Conservation (phyloP, 352 stramenopile genomes). For the Phytophthora megakarya region DNA sequence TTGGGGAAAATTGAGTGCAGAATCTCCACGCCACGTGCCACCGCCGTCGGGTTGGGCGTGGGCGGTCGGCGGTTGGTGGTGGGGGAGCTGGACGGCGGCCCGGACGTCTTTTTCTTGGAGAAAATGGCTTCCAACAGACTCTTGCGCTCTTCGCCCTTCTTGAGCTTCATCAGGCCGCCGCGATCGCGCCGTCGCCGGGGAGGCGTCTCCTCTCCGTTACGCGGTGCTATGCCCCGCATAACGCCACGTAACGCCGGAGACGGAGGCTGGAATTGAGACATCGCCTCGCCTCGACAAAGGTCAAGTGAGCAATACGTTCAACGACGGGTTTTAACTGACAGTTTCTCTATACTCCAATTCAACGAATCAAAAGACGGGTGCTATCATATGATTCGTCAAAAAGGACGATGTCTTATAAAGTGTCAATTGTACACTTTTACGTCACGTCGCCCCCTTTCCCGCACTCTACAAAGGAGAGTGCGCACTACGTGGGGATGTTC, state of each 20-base stretch:
- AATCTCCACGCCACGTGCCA: conserved; percentile 70
- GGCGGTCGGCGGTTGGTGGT: conserved; percentile 7
- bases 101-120: conserved; percentile 52
- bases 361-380: background rate
- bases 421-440: background rate
- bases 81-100: conserved; percentile 13
- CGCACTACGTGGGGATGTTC: conserved; percentile 57
- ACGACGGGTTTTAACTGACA: too few relatives aligned
- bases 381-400: background rate
- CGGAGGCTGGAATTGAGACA: conserved; percentile 35
- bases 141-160: conserved; percentile 38
- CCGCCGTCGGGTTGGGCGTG: conserved; percentile 48
- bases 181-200: conserved; percentile 21
- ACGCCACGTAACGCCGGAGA: conserved; percentile 9
- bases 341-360: background rate
- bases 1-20: conserved; percentile 83
- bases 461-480: conserved; percentile 2
- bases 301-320: conserved; percentile 14
- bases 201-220: conserved; percentile 10
- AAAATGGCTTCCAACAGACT: conserved; percentile 59
- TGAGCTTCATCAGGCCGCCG: conserved; percentile 32
- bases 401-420: background rate
- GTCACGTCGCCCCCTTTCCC: background rate
- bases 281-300: conserved; percentile 8
- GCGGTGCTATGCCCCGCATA: conserved; percentile 14